Conservation (phyloP, 352 stramenopile genomes). For the Phytopythium vexans region DNA sequence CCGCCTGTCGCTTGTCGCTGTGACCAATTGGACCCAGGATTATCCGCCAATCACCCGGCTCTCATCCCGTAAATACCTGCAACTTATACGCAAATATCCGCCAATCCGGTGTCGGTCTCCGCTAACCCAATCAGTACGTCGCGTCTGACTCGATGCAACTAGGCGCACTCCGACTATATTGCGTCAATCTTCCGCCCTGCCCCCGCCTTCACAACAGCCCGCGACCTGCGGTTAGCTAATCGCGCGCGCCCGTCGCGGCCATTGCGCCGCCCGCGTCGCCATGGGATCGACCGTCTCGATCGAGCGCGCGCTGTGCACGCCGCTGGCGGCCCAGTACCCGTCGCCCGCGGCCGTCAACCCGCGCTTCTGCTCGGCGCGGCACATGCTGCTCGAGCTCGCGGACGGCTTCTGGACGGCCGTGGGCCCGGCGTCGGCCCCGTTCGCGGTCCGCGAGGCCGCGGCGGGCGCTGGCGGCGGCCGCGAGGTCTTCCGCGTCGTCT, state of each 20-base stretch:
- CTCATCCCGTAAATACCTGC: no score
- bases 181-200: constrained; percentile 1
- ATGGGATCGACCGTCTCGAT: constrained; percentile 24
- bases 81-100: no score
- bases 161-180: no score
- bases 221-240: not conserved
- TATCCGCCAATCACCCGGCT: no score
- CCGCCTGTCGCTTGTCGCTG: no score
- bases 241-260: not conserved
- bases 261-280: not conserved
- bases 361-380: constrained; percentile 30
- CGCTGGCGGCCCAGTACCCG: constrained; percentile 32
- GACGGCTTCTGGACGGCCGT: constrained; percentile 39
- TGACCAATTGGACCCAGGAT: no score
- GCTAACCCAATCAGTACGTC: no score
- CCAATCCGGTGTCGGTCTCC: no score
- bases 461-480: constrained; percentile 9
- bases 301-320: constrained; percentile 29
- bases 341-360: constrained; percentile 42
- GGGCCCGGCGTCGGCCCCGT: constrained; percentile 6
- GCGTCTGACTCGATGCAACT: no score
- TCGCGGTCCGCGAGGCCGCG: constrained; percentile 20
- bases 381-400: constrained; percentile 28
- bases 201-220: constrained; percentile 4
- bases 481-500: constrained; percentile 29